phyloP scores from a whole-genome alignment of 805 yeast genomes.

The Yamadazyma tumulicola region DNA sequence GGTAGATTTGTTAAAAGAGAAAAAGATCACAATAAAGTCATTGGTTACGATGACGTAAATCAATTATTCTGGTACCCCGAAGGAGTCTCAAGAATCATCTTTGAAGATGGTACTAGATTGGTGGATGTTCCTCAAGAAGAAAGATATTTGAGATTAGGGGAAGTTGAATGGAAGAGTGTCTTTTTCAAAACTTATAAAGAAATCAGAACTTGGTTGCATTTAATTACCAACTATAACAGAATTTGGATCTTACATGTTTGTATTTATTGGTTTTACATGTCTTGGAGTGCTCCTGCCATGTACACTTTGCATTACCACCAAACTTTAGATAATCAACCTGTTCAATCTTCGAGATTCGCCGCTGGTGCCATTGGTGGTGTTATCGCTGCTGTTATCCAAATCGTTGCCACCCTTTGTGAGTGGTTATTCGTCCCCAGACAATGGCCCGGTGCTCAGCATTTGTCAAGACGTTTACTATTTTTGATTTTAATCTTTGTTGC shows the following conservation, averaged over 20 bases:
- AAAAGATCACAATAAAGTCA: slow-evolving; percentile 73
- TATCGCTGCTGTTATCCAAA: slow-evolving; percentile 76
- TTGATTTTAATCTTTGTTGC: slow-evolving; percentile 59
- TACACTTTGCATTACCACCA: slow-evolving; percentile 87
- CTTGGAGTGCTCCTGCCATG: slow-evolving; percentile 87
- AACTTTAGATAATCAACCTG: slow-evolving; percentile 79
- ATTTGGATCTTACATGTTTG: slow-evolving; percentile 94
- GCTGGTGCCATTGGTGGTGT: slow-evolving; percentile 90
- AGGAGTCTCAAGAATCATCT: slow-evolving; percentile 88
- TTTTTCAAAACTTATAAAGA: slow-evolving; percentile 96
- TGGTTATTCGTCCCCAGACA: slow-evolving; percentile 96
- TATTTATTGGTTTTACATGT: slow-evolving; percentile 90
- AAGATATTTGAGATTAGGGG: slow-evolving; percentile 86
- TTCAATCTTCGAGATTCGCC: slow-evolving; percentile 90
- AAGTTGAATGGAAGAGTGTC: slow-evolving; percentile 85
- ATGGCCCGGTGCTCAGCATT: slow-evolving; percentile 99
- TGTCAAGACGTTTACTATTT: slow-evolving; percentile 82
- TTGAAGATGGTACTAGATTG: slow-evolving; percentile 89
- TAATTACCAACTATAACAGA: slow-evolving; percentile 94
- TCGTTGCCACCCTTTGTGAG: slow-evolving; percentile 84
- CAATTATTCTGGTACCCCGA: slow-evolving; percentile 99
- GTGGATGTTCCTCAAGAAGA: slow-evolving; percentile 88
- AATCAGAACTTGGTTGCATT: slow-evolving; percentile 95
- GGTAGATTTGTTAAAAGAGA: slow-evolving; percentile 84
- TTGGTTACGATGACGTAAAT: slow-evolving; percentile 97